Conservation (phyloP, 768 basidiomycete species). For the Russula dissimulans region DNA sequence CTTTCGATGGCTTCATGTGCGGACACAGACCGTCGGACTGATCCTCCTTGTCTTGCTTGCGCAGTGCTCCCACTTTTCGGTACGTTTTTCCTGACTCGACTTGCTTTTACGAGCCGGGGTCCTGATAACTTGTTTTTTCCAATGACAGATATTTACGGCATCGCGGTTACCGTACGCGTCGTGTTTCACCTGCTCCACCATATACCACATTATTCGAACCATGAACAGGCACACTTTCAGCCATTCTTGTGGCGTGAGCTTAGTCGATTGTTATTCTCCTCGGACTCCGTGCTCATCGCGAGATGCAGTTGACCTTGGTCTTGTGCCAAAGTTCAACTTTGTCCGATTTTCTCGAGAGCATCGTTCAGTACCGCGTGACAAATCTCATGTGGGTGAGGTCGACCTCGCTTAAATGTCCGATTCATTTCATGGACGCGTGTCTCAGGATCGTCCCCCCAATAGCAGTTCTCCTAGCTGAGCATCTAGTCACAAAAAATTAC, state of each 20-base stretch:
- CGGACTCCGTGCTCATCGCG: too few species aligned
- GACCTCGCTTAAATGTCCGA: not conserved
- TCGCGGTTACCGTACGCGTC: conserved; percentile 17
- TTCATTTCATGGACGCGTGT: too few species aligned
- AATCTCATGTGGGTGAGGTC: conserved; percentile 15
- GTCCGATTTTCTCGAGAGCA: conserved; percentile 26
- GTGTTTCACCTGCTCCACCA: not conserved
- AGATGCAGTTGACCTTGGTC: conserved; percentile 23
- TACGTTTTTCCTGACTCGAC: conserved; percentile 14
- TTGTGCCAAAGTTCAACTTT: conserved; percentile 26
- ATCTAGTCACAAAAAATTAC: conserved; percentile 24
- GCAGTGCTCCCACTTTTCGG: not conserved
- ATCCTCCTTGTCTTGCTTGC: too few species aligned
- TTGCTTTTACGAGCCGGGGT: not conserved
- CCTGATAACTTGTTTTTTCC: not conserved
- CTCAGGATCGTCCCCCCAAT: conserved; percentile 23
- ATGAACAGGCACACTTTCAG: conserved; percentile 22
- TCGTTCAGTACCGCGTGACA: conserved; percentile 26
- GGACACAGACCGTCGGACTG: too few species aligned
- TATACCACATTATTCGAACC: not conserved
- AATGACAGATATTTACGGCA: conserved; percentile 38
- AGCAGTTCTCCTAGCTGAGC: conserved; percentile 24
- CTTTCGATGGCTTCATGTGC: too few species aligned
- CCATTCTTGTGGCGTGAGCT: conserved; percentile 21
- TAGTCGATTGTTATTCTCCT: not conserved